phyloP scores from a whole-genome alignment of 768 basidiomycete species.

The Suillus paluster region DNA sequence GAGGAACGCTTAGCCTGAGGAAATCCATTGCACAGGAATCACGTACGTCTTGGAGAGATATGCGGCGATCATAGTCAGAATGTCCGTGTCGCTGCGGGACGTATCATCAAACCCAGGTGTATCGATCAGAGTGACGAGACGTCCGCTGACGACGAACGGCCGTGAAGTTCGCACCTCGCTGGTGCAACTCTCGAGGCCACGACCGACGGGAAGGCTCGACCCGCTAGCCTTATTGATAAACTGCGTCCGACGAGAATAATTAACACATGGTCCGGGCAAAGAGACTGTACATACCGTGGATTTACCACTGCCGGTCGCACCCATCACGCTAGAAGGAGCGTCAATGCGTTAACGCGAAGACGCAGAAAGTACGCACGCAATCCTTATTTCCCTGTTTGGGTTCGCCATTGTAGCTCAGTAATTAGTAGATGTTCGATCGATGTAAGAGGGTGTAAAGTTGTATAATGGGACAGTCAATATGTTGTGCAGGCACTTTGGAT shows the following conservation, averaged over 20 bases:
- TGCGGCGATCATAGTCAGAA: conserved; percentile 48
- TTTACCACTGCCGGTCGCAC: conserved; percentile 41
- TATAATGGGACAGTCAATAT: background rate
- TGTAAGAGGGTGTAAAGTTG: background rate
- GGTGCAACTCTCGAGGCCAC: conserved; percentile 49
- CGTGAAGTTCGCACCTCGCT: conserved; percentile 40
- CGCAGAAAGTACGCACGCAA: conserved; percentile 29
- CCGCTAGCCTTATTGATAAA: conserved; percentile 54
- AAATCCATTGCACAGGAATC: too few species aligned
- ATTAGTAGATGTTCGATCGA: background rate
- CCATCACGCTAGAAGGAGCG: conserved; percentile 31
- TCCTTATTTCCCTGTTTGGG: conserved; percentile 34
- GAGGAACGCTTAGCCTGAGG: background rate
- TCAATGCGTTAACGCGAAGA: background rate
- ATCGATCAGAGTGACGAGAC: conserved; percentile 49
- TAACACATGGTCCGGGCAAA: background rate
- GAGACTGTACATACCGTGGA: conserved; percentile 30
- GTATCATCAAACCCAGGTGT: conserved; percentile 62
- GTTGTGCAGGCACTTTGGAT: background rate
- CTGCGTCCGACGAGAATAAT: conserved; percentile 26
- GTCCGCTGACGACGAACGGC: conserved; percentile 45
- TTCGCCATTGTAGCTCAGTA: conserved; percentile 25
- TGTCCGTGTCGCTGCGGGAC: conserved; percentile 44
- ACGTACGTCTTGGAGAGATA: conserved; percentile 18
- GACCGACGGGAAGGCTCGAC: conserved; percentile 44